Base-by-base conservation (phyloP, 148 eudicot genomes). In the Spergularia bocconei region DNA sequence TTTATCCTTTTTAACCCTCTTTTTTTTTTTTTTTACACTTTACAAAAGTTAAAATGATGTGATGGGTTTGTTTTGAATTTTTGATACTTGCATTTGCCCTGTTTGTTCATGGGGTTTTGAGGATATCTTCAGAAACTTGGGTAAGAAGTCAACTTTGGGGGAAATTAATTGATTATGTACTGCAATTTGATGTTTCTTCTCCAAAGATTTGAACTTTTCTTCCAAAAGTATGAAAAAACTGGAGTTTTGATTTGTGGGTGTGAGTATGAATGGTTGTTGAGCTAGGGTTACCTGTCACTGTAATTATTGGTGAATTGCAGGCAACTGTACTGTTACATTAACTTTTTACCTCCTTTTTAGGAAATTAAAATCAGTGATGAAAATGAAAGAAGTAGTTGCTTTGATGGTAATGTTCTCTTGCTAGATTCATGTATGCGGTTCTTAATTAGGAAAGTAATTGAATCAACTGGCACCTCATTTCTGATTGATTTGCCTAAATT, bases 251-350 rank as follows among this genome's bases (percentile, higher is more conserved):
- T 13, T 15, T 60, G 57, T 55, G 68, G 0, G 47, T 57, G 48
- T 65, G 56, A 70, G 38, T 79, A 62, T 60, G 69, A 57, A 50
- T 51, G 59, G 33, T 36, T 69, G 39, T 51, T 61, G n/a, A 38
- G 41, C 47, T 63, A 23, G 25, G 54, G 56, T 14, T 58, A 29
- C 16, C 51, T 41, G 33, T 55, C 36, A 23, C 65, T 58, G 16
- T 47, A 13, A 10, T 55, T 56, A 25, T 47, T 23, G 17, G 19
- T 66, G 16, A 55, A 20, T 56, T 56, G 59, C 56, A 23, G 51
- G 52, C 5, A 39, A 38, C 61, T 71, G 47, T 56, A 38, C 61
- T 71, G 47, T 56, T 36, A 44, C 75, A 33, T 33, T 7, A 20
- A 56, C 56, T 25, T 44, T 55, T 38, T 29, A 6, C 44, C 68